Evolutionary conservation across 768 basidiomycete species (phyloP), one percentile per base, ranked within the genome.

Genomic region (Boletales sp.): DNA sequence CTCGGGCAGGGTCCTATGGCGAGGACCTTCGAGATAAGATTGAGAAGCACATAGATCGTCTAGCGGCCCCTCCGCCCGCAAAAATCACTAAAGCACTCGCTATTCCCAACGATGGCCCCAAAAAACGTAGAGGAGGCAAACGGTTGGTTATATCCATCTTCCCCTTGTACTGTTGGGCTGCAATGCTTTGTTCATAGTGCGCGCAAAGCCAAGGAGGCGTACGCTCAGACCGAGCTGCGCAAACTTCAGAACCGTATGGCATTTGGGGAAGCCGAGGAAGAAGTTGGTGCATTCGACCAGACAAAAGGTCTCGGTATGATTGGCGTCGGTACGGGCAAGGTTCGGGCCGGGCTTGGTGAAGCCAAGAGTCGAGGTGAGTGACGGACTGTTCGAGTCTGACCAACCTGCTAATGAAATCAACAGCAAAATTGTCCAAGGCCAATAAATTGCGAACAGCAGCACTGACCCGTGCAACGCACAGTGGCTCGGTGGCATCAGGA

Each of bases 221-320:
- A 94, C 62, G 94, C 93, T 5, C 90, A 93, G 69, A 98, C 97
- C 2, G 97, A 99, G 66, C 75, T 99, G 40, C 85, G 94, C 54
- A 98, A 98, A 70, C 75, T 97, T 55, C 95, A 98, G 72, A 99
- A 99, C 67, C 83, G 97, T 41, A 89, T 98, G 88, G 83, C 76
- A 48, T 98, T 99, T 60, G 97, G 95, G 37, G 86, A 95, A 69
- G 87, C 86, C 1, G 97, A 98, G 63, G 87, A 94, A 62, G 97
- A 99, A 67, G 89, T 94, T 39, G 95, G 94, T 15, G 90, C 94
- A 30, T 94, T 92, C 59, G 97, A 97, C 72, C 86, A 97, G 73
- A 94, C 94, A n/a, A 90, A 92, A 74, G 97, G 97, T 6, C 69
- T 98, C 65, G 97, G 97, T 53, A 98, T 99, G 94, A 90, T 98